Evolutionary conservation across 768 basidiomycete species (phyloP), one percentile per base, ranked within the genome.

Genomic region (Sistotremastrum niveocremeum): DNA sequence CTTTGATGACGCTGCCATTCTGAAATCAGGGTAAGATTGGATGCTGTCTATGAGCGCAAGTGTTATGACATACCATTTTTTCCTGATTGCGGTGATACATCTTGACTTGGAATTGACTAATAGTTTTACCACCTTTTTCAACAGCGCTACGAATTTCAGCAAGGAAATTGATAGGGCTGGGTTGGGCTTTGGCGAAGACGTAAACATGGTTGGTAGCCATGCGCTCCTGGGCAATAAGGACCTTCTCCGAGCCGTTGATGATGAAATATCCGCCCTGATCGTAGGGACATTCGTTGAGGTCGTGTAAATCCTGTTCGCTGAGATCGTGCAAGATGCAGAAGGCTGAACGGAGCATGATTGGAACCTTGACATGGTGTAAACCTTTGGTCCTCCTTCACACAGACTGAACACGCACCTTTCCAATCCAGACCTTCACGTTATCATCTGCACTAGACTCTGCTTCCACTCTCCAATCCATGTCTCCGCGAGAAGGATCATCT

Each of bases 151-250:
- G 83, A 62, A 99, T 95, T 62, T 98, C 93, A 35, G 95, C 90
- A 38, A 97, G 75, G 65, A 94, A 95, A 52, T 81, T 89, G 55
- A 95, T 86, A 2, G 93, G 91, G 11, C 90, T 93, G 3, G 94
- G 93, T 54, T 94, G 89, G 0, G 88, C 88, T 65, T 98, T 99
- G 44, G 93, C 90, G 57, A 99, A 99, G 44, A 97, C 91, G 64
- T 98, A 99, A 53, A 99, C 95, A 58, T 95, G 93, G 66, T 99
- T 99, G 28, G 90, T 93, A 7, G 95, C 94, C 93, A 98, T 98
- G 44, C 95, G 81, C 62, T 99, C 95, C 63, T 99, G 95, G 2
- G 95, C 95, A 62, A 99, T 99, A 50, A 99, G 72, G n/a, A 99
- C 95, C 64, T 99, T 99, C 62, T 99, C 95, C 2, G 95, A 98